Percentiles rank a stretch among this genome's conserved stretches.
Conservation (phyloP, 2,329 filamentous ascomycete species). For the Ceratocystis cubensis region DNA sequence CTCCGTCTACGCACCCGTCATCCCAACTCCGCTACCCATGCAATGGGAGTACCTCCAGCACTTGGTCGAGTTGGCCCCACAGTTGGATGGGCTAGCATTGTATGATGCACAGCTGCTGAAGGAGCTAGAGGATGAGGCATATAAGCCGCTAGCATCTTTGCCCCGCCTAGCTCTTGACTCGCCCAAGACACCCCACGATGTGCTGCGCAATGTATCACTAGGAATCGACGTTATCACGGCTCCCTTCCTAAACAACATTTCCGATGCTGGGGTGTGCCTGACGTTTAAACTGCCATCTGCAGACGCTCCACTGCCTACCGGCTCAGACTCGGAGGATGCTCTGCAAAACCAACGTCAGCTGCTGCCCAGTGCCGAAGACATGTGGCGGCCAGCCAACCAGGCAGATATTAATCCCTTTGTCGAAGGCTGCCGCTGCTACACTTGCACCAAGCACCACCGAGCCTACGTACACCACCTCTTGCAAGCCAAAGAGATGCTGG, state of each 20-base stretch:
- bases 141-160: slow-evolving; percentile 42
- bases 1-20: slow-evolving; percentile 51
- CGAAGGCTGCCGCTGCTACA: slow-evolving; percentile 61
- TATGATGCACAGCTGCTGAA: slow-evolving; percentile 61
- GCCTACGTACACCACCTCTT: slow-evolving; percentile 84
- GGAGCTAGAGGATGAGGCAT: slow-evolving; percentile 39
- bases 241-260: slow-evolving; percentile 59
- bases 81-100: slow-evolving; percentile 58
- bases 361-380: slow-evolving; percentile 57
- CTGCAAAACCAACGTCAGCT: not conserved
- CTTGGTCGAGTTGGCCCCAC: slow-evolving; percentile 47
- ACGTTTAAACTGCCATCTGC: slow-evolving; percentile 58
- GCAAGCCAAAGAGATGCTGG: slow-evolving; percentile 87
- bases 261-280: slow-evolving; percentile 76
- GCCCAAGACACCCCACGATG: slow-evolving; percentile 57
- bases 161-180: slow-evolving; percentile 64
- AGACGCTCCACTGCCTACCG: slow-evolving; percentile 3
- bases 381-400: slow-evolving; percentile 56
- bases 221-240: slow-evolving; percentile 72
- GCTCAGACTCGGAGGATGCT: not conserved
- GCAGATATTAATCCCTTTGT: slow-evolving; percentile 50
- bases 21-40: slow-evolving; percentile 60
- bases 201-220: slow-evolving; percentile 61
- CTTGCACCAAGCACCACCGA: slow-evolving; percentile 70
- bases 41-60: slow-evolving; percentile 72